A percentile compares a stretch with the other conserved stretches of the same genome.
Evolutionary conservation across 2,329 filamentous ascomycete species (phyloP).

Genomic region (Fusarium chaquense): DNA sequence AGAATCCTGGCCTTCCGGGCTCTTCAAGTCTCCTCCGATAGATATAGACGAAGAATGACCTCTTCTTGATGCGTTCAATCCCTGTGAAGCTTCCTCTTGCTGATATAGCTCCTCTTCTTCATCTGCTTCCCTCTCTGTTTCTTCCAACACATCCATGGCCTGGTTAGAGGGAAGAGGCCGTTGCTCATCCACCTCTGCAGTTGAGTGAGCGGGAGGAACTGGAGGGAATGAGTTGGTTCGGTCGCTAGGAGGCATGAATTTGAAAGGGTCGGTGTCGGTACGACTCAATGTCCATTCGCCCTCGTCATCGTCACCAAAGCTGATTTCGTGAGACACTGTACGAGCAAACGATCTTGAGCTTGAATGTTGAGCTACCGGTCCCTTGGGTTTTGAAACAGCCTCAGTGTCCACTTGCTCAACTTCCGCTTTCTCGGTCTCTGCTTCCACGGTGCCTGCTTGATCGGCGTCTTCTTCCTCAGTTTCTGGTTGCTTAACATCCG

Average conservation of each 20-base stretch:
- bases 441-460: constrained; percentile 12
- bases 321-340: constrained; percentile 72
- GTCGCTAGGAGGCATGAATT: constrained; percentile 68
- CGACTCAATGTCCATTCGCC: constrained; percentile 67
- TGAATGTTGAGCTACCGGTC: constrained; percentile 63
- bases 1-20: constrained; percentile 56
- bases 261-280: constrained; percentile 68
- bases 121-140: constrained; percentile 63
- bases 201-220: constrained; percentile 59
- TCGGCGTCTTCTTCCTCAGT: constrained; percentile 3
- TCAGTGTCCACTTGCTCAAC: constrained; percentile 28
- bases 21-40: constrained; percentile 59
- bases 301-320: constrained; percentile 71
- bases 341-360: constrained; percentile 74
- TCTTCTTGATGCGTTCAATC: constrained; percentile 28
- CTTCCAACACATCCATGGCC: constrained; percentile 65
- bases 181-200: constrained; percentile 48
- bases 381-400: constrained; percentile 35
- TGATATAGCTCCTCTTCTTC: constrained; percentile 56
- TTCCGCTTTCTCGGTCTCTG: constrained; percentile 15
- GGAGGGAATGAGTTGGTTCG: constrained; percentile 73
- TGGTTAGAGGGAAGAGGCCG: constrained; percentile 62
- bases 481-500: constrained; percentile 29
- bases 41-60: constrained; percentile 51
- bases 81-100: constrained; percentile 27